Evolutionary conservation across 257 asterid genomes (phyloP).

Genomic region (Rhazya stricta): DNA sequence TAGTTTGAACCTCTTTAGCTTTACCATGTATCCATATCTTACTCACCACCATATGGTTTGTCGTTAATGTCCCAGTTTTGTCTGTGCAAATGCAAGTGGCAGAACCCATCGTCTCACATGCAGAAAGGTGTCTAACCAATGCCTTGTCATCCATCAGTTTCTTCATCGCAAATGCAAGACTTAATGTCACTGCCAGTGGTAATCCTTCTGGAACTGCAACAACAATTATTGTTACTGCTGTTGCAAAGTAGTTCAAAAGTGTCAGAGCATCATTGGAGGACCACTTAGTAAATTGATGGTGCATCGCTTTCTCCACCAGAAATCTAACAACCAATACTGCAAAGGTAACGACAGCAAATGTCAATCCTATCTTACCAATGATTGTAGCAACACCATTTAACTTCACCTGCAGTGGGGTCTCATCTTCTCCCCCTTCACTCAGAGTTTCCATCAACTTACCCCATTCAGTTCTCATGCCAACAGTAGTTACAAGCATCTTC

Average conservation of each 20-base stretch:
- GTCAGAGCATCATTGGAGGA: conserved; percentile 62
- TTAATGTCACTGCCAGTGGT: conserved; percentile 90
- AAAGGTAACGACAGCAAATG: conserved; percentile 69
- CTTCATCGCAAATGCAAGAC: conserved; percentile 96
- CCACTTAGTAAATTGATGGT: conserved; percentile 60
- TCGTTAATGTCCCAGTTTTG: conserved; percentile 94
- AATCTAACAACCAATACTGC: conserved; percentile 58
- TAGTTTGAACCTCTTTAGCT: conserved; percentile 39
- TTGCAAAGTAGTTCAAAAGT: conserved; percentile 82
- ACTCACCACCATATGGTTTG: conserved; percentile 85
- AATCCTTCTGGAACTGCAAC: conserved; percentile 99
- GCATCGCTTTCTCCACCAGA: conserved; percentile 59
- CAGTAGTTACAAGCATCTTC: conserved; percentile 91
- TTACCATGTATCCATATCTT: conserved; percentile 69
- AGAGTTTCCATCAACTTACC: conserved; percentile 95
- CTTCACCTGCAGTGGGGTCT: conserved; percentile 97
- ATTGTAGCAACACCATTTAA: conserved; percentile 92
- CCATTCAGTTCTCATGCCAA: conserved; percentile 99
- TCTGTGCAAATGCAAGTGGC: conserved; percentile 93
- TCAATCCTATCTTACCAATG: conserved; percentile 87
- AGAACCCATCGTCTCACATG: conserved; percentile 99
- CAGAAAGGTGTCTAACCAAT: conserved; percentile 83
- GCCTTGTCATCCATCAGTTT: conserved; percentile 80
- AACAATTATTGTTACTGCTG: conserved; percentile 92
- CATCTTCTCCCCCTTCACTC: conserved; percentile 93